A percentile compares a stretch with the other conserved stretches of the same genome.
These are phyloP conservation scores for Globisporangium cystogenes DNA, from an alignment of 352 stramenopile genomes.

Conservation along the genomic window DNA sequence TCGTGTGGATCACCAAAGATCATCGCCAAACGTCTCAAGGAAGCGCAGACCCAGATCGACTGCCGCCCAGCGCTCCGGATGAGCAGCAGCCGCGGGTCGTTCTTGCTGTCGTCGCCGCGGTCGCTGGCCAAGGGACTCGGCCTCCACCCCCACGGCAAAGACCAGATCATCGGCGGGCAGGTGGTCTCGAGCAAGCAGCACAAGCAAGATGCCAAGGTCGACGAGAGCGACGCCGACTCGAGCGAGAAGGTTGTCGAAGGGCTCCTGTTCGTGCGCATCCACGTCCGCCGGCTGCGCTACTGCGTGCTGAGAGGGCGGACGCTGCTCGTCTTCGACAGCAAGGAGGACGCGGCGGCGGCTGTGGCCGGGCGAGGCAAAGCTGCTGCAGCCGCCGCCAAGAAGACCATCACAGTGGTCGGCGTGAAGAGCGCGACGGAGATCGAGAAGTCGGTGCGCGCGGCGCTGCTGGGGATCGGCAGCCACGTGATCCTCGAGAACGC, in stretches of 20 bases:
- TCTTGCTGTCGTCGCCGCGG: conserved; percentile 14
- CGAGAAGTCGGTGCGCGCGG: conserved; percentile 39
- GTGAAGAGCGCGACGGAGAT: conserved; percentile 60
- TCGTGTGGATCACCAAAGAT: too few species aligned
- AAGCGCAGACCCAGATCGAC: too few species aligned
- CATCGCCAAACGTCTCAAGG: too few species aligned
- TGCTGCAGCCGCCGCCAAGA: conserved; percentile 26
- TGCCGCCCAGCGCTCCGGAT: too few species aligned
- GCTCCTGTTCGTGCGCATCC: conserved; percentile 52
- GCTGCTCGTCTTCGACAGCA: conserved; percentile 58
- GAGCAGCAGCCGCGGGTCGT: conserved; percentile 8
- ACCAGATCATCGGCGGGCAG: conserved; percentile 9
- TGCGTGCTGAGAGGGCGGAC: conserved; percentile 55
- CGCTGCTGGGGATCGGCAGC: conserved; percentile 36
- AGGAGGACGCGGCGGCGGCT: conserved; percentile 22
- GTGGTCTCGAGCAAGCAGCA: conserved; percentile 4
- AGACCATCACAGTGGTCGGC: conserved; percentile 55
- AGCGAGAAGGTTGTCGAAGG: conserved; percentile 39
- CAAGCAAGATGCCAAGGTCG: neutral
- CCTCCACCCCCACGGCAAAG: conserved; percentile 6
- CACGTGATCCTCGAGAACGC: conserved; percentile 36
- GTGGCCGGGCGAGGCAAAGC: conserved; percentile 9
- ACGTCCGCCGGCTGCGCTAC: conserved; percentile 55
- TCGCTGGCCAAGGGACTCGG: conserved; percentile 13
- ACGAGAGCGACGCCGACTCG: neutral